These are phyloP conservation scores for Straminergon stramineum DNA, from an alignment of 225 moss, liverwort and hornwort species.

Conservation along the genomic window DNA sequence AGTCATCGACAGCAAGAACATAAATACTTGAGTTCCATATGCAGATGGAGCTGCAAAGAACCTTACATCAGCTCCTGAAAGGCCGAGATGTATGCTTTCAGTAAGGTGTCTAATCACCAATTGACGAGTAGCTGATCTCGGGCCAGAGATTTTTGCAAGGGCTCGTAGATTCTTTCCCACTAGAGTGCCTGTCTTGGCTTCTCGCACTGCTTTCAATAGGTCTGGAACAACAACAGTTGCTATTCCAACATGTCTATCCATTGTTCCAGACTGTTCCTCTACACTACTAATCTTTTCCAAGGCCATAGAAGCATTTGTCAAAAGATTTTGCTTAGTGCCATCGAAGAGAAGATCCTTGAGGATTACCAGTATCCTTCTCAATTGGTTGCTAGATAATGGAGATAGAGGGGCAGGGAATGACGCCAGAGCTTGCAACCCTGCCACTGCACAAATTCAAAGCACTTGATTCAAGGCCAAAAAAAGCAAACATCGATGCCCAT, in stretches of 20 bases:
- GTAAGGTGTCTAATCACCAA: slow-evolving; percentile 41
- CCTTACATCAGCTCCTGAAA: slow-evolving; percentile 23
- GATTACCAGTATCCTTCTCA: slow-evolving; percentile 26
- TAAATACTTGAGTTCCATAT: background rate
- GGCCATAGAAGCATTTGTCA: slow-evolving; percentile 17
- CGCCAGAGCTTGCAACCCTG: slow-evolving; percentile 73
- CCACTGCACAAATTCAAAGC: slow-evolving; percentile 45
- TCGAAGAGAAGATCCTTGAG: slow-evolving; percentile 35
- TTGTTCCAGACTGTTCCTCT: slow-evolving; percentile 37
- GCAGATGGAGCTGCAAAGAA: background rate
- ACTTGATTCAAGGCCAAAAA: background rate
- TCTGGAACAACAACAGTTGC: slow-evolving; percentile 44
- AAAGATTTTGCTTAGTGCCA: slow-evolving; percentile 7
- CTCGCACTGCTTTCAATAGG: slow-evolving; percentile 47
- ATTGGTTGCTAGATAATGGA: slow-evolving; percentile 46
- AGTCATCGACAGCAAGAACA: background rate
- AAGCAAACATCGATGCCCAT: background rate
- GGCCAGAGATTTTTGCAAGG: slow-evolving; percentile 37
- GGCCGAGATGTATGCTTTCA: slow-evolving; percentile 1
- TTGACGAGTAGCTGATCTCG: slow-evolving; percentile 30
- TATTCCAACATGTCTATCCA: slow-evolving; percentile 9
- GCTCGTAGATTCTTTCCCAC: slow-evolving; percentile 32
- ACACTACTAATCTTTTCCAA: slow-evolving; percentile 35
- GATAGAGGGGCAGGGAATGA: slow-evolving; percentile 62
- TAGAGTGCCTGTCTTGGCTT: slow-evolving; percentile 17